Percentiles rank a stretch among this genome's conserved stretches.
These are phyloP conservation scores for Colletotrichum sp. DNA, from an alignment of 2,329 filamentous ascomycete species.

Conservation along the genomic window DNA sequence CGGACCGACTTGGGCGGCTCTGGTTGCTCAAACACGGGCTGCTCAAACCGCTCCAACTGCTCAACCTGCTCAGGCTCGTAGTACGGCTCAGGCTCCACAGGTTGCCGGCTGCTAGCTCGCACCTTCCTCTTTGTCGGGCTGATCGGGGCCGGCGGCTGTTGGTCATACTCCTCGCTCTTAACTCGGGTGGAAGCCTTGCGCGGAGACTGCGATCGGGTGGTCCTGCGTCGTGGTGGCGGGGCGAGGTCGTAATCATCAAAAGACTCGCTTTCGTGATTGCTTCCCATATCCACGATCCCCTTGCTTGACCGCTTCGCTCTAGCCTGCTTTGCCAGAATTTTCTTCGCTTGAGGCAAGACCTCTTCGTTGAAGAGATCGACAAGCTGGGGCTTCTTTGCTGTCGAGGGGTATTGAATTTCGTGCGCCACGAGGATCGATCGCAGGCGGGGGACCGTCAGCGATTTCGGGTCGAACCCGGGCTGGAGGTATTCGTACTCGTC, in stretches of 20 bases:
- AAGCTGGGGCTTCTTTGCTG: constrained; percentile 89
- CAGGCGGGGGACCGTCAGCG: constrained; percentile 84
- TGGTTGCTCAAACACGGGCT: constrained; percentile 31
- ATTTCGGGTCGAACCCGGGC: constrained; percentile 82
- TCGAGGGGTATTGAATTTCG: constrained; percentile 83
- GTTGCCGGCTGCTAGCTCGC: constrained; percentile 59
- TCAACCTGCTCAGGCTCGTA: constrained; percentile 41
- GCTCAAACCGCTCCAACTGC: constrained; percentile 24
- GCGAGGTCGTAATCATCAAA: constrained; percentile 65
- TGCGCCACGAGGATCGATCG: constrained; percentile 92
- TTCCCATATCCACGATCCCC: constrained; percentile 76
- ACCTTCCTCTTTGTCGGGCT: constrained; percentile 61
- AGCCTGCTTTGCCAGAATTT: constrained; percentile 76
- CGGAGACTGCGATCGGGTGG: constrained; percentile 59
- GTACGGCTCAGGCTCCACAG: constrained; percentile 53
- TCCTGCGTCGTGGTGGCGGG: constrained; percentile 52
- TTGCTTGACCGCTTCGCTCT: constrained; percentile 84
- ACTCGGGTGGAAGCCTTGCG: constrained; percentile 58
- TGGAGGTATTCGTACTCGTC: constrained; percentile 82
- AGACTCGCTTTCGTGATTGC: constrained; percentile 68
- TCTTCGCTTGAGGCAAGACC: constrained; percentile 78
- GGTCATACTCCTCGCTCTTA: constrained; percentile 57
- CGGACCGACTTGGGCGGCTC: constrained; percentile 46
- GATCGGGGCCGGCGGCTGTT: constrained; percentile 27
- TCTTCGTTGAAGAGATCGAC: constrained; percentile 83